These are phyloP conservation scores for Zelopaecilomyces penicillatus DNA, from an alignment of 2,329 filamentous ascomycete genomes.

Conservation along the genomic window DNA sequence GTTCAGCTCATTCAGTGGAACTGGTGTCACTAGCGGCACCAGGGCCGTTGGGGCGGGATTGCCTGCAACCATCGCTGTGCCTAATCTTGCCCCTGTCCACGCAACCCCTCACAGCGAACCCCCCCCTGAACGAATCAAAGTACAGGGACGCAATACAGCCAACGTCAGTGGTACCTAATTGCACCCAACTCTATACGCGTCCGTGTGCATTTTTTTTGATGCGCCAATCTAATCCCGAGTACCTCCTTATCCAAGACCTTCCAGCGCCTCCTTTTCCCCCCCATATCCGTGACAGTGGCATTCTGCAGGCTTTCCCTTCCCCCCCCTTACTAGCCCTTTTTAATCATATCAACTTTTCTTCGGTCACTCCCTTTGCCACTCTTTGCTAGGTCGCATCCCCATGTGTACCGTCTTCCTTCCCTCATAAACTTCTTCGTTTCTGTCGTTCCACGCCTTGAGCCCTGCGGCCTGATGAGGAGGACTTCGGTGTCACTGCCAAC, in stretches of 20 bases:
- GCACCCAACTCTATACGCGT: no score
- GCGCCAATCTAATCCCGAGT: not conserved
- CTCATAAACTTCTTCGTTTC: conserved; percentile 1
- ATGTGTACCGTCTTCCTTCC: conserved; percentile 1
- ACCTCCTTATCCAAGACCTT: not conserved
- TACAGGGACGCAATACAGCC: no score
- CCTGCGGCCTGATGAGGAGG: conserved; percentile 46
- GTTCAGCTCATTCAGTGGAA: no score
- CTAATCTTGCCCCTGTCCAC: no score
- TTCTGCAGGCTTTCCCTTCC: conserved; percentile 4
- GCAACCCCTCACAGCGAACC: no score
- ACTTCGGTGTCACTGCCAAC: conserved; percentile 57
- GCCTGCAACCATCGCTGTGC: no score
- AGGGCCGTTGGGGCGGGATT: no score
- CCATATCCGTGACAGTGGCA: conserved; percentile 1
- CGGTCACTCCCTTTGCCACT: conserved; percentile 1
- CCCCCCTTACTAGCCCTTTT: conserved; percentile 5
- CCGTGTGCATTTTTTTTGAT: no score
- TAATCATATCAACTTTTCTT: conserved; percentile 1
- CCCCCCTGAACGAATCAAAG: no score
- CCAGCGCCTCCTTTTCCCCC: not conserved
- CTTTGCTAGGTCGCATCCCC: no score
- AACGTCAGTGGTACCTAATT: no score
- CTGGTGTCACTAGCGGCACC: no score
- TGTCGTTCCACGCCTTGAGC: conserved; percentile 17